Evolutionary conservation across 1,139 yeast species (phyloP).

Genomic region (Yamadazyma sp.): DNA sequence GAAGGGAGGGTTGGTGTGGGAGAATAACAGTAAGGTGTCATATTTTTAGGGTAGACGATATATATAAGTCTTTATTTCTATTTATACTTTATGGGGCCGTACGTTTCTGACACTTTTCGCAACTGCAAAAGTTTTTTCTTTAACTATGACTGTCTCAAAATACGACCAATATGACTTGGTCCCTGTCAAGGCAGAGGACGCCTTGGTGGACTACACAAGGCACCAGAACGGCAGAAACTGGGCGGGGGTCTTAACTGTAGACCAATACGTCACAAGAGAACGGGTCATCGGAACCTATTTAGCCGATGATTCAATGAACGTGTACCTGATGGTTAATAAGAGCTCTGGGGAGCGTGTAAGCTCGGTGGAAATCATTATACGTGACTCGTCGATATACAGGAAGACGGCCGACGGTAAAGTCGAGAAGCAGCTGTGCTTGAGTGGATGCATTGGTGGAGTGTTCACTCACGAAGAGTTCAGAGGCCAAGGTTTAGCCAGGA

Average conservation of each 20-base stretch:
- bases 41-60: constrained; percentile 43
- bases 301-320: constrained; percentile 24
- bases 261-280: constrained; percentile 56
- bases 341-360: constrained; percentile 26
- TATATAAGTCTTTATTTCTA: no score
- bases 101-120: no score
- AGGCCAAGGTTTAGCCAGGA: constrained; percentile 63
- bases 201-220: constrained; percentile 47
- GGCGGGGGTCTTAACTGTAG: constrained; percentile 47
- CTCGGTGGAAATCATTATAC: constrained; percentile 38
- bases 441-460: constrained; percentile 65
- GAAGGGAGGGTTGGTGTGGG: constrained; percentile 39
- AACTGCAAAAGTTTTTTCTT: no score
- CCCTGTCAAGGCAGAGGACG: constrained; percentile 33
- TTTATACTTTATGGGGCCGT: no score
- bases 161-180: constrained; percentile 19
- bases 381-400: constrained; percentile 29
- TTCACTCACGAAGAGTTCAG: constrained; percentile 58
- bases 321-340: constrained; percentile 28
- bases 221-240: constrained; percentile 51
- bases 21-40: constrained; percentile 43
- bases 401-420: constrained; percentile 19
- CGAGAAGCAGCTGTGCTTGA: constrained; percentile 26
- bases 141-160: neutral
- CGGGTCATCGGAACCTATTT: constrained; percentile 39